Base-by-base conservation (phyloP, 2,329 filamentous ascomycete species). In the Teratosphaeria viscida region DNA sequence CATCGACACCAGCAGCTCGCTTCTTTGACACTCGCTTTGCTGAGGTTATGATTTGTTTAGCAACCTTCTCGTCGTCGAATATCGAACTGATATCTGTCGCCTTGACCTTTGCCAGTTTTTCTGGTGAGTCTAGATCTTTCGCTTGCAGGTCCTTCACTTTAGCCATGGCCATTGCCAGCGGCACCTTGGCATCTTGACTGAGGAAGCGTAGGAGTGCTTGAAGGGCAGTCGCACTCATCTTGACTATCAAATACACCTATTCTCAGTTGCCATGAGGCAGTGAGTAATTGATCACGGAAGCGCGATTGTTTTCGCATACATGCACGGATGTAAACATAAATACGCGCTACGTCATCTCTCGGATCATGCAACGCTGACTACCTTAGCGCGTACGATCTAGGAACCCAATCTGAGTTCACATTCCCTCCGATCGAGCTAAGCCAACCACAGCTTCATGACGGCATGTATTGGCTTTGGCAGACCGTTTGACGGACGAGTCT, bases 11-110 rank as follows among this genome's bases (percentile, higher is more conserved):
- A 4, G 77, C 71, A 54, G 66, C 64, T 27, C 82, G 79, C 67
- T 85, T 85, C 70, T 82, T 85, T 4, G 74, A 76, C 2, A 78
- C 72, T 19, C 80, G 75, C 71, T 84, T 85, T 2, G 82, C 81
- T 35, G 82, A 81, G 64, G 79, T 81, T 54, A 80, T 72, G 14
- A 85, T 75, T 67, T 84, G 80, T 65, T 82, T 84, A 14, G 80
- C 76, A 3, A 79, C 52, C 65, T 84, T 85, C 7, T 81, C 78
- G 58, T 85, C 81, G 16, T 64, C 61, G 61, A 79, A 78, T 11
- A 79, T 69, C 2, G 69, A 61, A 61, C 77, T 73, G 14, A 85
- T 64, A 3, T 64, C 70, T 52, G 73, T 67, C 23, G 79, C 61
- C 35, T 79, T 74, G 23, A 76, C 71, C 64, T 81, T 82, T 12